Conservation (phyloP, 352 stramenopile species). For the Phytopythium litorale region DNA sequence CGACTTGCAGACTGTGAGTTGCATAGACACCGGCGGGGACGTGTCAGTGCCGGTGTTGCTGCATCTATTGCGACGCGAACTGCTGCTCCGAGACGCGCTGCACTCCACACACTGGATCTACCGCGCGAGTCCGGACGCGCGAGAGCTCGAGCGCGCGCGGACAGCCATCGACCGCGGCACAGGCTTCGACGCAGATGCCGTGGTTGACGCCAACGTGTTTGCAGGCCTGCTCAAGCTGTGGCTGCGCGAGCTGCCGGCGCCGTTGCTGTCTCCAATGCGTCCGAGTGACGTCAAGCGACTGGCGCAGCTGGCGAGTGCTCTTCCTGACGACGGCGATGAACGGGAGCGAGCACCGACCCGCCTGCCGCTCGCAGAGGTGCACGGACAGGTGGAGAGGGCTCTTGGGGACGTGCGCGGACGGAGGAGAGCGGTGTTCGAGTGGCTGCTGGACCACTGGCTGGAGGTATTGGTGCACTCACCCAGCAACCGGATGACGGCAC, state of each 20-base stretch:
- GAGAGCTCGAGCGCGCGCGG: constrained; percentile 36
- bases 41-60: constrained; percentile 43
- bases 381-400: not conserved
- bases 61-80: constrained; percentile 51
- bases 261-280: constrained; percentile 18
- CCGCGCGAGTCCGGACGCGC: constrained; percentile 41
- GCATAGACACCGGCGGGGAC: constrained; percentile 7
- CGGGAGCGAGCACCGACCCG: not conserved
- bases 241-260: constrained; percentile 48
- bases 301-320: constrained; percentile 13
- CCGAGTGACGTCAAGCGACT: not conserved
- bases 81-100: constrained; percentile 38
- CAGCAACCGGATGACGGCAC: constrained; percentile 47
- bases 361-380: constrained; percentile 6
- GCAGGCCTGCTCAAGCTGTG: constrained; percentile 62
- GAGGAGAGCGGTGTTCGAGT: constrained; percentile 33
- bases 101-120: constrained; percentile 52
- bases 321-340: constrained; percentile 11
- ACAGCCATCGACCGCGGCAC: constrained; percentile 38
- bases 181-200: constrained; percentile 26
- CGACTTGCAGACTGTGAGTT: constrained; percentile 5
- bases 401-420: not conserved
- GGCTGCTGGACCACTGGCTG: constrained; percentile 66
- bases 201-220: constrained; percentile 48
- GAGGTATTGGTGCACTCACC: constrained; percentile 33